Evolutionary conservation across 2,329 filamentous ascomycete genomes (phyloP).

Genomic region (Xylariaceae sp.): DNA sequence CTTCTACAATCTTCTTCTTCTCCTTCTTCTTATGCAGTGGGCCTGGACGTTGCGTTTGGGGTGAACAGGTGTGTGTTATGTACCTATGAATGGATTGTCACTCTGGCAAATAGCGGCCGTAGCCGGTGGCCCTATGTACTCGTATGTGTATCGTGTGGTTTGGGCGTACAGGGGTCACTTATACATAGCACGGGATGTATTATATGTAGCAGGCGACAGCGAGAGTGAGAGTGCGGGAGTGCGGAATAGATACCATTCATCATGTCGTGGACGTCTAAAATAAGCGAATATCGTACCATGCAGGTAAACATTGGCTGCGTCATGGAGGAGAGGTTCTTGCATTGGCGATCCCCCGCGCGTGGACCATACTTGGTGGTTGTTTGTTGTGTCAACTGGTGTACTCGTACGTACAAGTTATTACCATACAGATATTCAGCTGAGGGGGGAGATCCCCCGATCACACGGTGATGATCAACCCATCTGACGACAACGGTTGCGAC

Average conservation of each 20-base stretch:
- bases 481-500: not conserved
- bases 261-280: conserved; percentile 8
- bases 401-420: not conserved
- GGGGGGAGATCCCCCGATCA: not conserved
- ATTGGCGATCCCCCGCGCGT: conserved; percentile 16
- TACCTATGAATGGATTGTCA: not conserved
- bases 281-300: conserved; percentile 16
- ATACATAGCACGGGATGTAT: not conserved
- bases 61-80: no score
- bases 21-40: not conserved
- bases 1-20: no score
- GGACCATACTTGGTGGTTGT: not conserved
- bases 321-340: conserved; percentile 11
- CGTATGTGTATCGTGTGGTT: conserved; percentile 4
- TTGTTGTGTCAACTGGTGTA: not conserved
- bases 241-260: not conserved
- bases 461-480: not conserved
- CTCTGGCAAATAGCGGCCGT: conserved; percentile 15
- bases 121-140: conserved; percentile 15
- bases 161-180: not conserved
- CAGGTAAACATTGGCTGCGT: not conserved
- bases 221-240: no score
- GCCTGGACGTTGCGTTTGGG: not conserved
- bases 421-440: not conserved
- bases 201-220: not conserved